Evolutionary conservation across 106 monocot genomes (phyloP), one percentile per base, ranked within the genome.

Genomic region (Phalaenopsis aphrodite): DNA sequence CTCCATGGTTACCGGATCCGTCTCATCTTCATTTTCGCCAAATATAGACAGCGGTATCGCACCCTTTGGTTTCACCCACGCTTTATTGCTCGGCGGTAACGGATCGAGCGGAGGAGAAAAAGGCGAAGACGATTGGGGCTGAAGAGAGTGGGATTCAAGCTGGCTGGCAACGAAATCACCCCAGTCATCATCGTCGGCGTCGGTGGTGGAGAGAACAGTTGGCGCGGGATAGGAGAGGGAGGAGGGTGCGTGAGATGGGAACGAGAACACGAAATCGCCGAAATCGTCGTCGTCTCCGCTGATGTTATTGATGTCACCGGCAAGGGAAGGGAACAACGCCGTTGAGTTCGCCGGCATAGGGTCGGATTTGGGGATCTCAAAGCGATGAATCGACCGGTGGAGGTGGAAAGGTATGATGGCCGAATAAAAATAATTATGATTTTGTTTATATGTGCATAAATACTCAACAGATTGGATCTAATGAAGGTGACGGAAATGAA

Each of bases 181-280:
- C 76, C 76, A 76, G 11, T 76, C 76, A 19, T 74, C 74, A 15
- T 76, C 76, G 21, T 49, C 17, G 1, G 23, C 76, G 24, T 23
- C 24, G 49, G 24, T 10, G 24, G 76, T 14, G 9, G 49, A n/a
- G 76, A 9, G 21, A 5, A 52, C 3, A 14, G 49, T 15, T n/a
- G 49, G 76, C 30, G 48, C 14, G 6, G 42, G 0, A 74, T 41
- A 43, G 17, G 74, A 19, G 72, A 72, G 3, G 7, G 19, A 9
- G 12, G 52, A 52, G 52, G 52, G 52, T 12, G 12, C 3, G 49
- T 76, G 76, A 10, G 48, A 76, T 52, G 76, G 23, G 10, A 24
- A 52, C 12, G 76, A 52, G 49, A 76, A 76, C 12, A 76, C 76
- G 52, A 76, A 76, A 76, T 76, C 76, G 47, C 76, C 76, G 74